Percentiles rank a stretch among this genome's conserved stretches.
These are phyloP conservation scores for Raffaelea ambrosiae DNA, from an alignment of 2,329 filamentous ascomycete species.

Conservation along the genomic window DNA sequence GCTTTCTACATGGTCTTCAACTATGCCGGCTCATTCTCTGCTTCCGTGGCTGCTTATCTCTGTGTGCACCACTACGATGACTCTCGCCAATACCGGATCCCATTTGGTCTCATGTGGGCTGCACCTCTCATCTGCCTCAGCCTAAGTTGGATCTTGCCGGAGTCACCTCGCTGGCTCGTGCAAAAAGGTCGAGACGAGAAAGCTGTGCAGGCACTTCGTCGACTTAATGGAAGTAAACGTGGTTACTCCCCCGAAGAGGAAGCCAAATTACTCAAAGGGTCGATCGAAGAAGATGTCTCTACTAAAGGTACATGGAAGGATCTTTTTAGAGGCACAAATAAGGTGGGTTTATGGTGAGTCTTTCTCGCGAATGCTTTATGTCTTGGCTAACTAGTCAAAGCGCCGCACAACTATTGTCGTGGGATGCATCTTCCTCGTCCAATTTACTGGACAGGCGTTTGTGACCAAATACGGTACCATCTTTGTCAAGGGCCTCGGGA, in stretches of 20 bases:
- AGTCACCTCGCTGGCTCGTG: slow-evolving; percentile 13
- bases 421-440: slow-evolving; percentile 5
- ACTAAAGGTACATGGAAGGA: slow-evolving; percentile 9
- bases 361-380: neutral
- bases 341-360: neutral
- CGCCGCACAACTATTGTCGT: slow-evolving; percentile 7
- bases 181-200: slow-evolving; percentile 7
- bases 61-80: slow-evolving; percentile 3
- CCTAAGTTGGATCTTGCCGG: slow-evolving; percentile 9
- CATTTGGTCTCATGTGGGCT: too few species aligned
- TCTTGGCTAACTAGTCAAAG: neutral
- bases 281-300: slow-evolving; percentile 2
- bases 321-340: slow-evolving; percentile 9
- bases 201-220: slow-evolving; percentile 3
- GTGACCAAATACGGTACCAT: slow-evolving; percentile 12
- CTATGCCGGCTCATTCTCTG: slow-evolving; percentile 8
- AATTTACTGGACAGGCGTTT: slow-evolving; percentile 10
- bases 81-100: slow-evolving; percentile 8
- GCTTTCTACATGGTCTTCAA: slow-evolving; percentile 9
- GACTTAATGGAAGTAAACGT: slow-evolving; percentile 6
- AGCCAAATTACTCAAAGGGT: slow-evolving; percentile 6
- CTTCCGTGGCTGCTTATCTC: too few species aligned
- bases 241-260: slow-evolving; percentile 12
- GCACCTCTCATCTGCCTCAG: slow-evolving; percentile 9
- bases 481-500: slow-evolving; percentile 10